phyloP scores from a whole-genome alignment of 2,329 filamentous ascomycete genomes.

The Aureobasidium zeae region DNA sequence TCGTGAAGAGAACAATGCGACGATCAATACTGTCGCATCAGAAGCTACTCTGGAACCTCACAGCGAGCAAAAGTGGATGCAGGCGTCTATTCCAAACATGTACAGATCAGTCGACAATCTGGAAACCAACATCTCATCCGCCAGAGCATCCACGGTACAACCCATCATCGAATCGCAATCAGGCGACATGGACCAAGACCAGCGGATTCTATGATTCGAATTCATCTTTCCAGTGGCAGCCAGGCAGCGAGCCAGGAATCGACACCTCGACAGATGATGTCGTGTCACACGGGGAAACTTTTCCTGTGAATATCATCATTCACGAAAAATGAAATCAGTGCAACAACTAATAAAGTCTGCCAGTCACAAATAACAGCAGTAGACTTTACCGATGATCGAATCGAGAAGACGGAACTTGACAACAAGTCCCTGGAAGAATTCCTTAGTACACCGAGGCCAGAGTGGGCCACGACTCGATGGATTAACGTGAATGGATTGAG shows the following conservation, averaged over 20 bases:
- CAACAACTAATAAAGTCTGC: no score
- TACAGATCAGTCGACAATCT: background rate
- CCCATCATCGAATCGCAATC: background rate
- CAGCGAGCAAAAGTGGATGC: background rate
- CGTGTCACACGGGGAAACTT: constrained; percentile 3
- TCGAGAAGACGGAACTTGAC: constrained; percentile 56
- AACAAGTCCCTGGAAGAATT: constrained; percentile 63
- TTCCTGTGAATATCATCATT: constrained; percentile 11
- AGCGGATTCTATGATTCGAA: constrained; percentile 12
- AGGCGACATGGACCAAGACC: background rate
- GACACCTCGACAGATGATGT: constrained; percentile 18
- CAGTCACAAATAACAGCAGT: constrained; percentile 72
- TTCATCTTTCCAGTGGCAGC: constrained; percentile 6
- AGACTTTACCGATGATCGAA: constrained; percentile 61
- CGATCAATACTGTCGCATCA: background rate
- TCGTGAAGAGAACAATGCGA: background rate
- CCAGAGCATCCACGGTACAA: background rate
- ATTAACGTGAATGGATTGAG: constrained; percentile 88
- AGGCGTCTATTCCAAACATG: constrained; percentile 2
- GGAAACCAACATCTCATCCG: background rate
- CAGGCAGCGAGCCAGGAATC: constrained; percentile 22
- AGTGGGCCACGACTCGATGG: constrained; percentile 77
- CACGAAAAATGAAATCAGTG: no score
- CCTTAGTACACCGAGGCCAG: constrained; percentile 52
- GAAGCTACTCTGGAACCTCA: background rate